Conservation (phyloP, 2,329 filamentous ascomycete species). For the Arthrinium puccinioides region DNA sequence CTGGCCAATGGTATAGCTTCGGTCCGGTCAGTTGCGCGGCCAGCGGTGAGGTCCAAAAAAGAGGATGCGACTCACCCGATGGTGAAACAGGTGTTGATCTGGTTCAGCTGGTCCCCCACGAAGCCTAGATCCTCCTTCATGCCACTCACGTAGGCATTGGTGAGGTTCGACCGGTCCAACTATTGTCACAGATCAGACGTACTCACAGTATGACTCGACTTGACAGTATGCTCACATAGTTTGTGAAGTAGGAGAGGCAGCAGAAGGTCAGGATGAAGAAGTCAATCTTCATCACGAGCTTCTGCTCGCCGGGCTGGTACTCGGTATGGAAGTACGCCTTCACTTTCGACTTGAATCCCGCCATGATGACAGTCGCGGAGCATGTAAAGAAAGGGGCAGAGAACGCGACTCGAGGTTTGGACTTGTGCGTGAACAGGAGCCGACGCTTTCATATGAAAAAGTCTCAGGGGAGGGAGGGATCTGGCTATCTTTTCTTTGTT, state of each 20-base stretch:
- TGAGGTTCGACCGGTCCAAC: slow-evolving; percentile 44
- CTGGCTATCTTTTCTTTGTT: too few species aligned
- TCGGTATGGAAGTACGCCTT: slow-evolving; percentile 10
- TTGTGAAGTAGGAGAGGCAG: slow-evolving; percentile 50
- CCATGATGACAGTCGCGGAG: background rate
- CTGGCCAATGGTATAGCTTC: slow-evolving; percentile 38
- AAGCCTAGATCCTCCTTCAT: slow-evolving; percentile 45
- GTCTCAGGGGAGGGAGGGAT: too few species aligned
- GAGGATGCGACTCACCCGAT: slow-evolving; percentile 26
- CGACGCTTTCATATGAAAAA: too few species aligned
- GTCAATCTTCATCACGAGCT: slow-evolving; percentile 50
- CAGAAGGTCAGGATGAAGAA: slow-evolving; percentile 60
- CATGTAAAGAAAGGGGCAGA: background rate
- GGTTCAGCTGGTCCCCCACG: slow-evolving; percentile 40
- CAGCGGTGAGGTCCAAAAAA: background rate
- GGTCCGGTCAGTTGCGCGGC: background rate
- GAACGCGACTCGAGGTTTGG: too few species aligned
- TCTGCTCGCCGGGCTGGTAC: slow-evolving; percentile 27
- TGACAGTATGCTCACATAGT: too few species aligned
- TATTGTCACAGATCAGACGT: too few species aligned
- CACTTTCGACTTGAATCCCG: background rate
- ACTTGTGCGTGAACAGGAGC: too few species aligned
- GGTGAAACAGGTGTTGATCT: slow-evolving; percentile 45
- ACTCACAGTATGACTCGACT: too few species aligned
- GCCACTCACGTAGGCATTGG: slow-evolving; percentile 47